phyloP scores from a whole-genome alignment of 148 eudicot genomes.

The Rhododendron simsii region DNA sequence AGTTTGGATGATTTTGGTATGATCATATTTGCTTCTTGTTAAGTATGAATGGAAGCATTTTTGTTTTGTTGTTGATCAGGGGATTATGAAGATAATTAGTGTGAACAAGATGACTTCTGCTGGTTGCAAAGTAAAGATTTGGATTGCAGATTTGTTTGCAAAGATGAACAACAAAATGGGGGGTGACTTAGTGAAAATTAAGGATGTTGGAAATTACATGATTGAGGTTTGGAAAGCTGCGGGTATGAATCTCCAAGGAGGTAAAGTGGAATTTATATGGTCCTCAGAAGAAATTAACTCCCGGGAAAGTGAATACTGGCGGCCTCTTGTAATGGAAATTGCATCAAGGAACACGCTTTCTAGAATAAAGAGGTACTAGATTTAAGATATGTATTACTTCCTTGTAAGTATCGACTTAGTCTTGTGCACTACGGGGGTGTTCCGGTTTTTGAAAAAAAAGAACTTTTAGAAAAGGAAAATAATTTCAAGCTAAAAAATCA shows the following conservation, averaged over 20 bases:
- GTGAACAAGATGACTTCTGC: constrained; percentile 82
- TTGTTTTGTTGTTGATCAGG: constrained; percentile 40
- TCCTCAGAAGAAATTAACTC: constrained; percentile 71
- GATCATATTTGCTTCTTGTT: not conserved
- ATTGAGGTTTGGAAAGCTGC: constrained; percentile 93
- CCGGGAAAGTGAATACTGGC: constrained; percentile 77
- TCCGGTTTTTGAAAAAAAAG: too few species aligned
- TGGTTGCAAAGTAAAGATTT: constrained; percentile 85
- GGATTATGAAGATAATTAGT: constrained; percentile 81
- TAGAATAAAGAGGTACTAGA: constrained; percentile 54
- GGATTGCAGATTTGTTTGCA: constrained; percentile 99
- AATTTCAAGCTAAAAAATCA: too few species aligned
- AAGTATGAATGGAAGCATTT: not conserved
- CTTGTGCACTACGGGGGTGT: too few species aligned
- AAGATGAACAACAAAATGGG: constrained; percentile 88
- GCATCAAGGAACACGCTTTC: constrained; percentile 70
- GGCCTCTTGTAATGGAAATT: constrained; percentile 90
- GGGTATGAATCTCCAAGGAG: constrained; percentile 67
- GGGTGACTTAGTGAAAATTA: constrained; percentile 83
- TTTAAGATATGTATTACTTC: not conserved
- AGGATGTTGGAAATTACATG: constrained; percentile 70
- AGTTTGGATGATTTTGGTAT: not conserved
- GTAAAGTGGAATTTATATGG: constrained; percentile 81
- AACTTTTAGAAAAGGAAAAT: too few species aligned
- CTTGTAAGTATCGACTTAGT: not conserved